These are phyloP conservation scores for Populus tomentosa DNA, from an alignment of 441 rosid genomes.

Conservation along the genomic window DNA sequence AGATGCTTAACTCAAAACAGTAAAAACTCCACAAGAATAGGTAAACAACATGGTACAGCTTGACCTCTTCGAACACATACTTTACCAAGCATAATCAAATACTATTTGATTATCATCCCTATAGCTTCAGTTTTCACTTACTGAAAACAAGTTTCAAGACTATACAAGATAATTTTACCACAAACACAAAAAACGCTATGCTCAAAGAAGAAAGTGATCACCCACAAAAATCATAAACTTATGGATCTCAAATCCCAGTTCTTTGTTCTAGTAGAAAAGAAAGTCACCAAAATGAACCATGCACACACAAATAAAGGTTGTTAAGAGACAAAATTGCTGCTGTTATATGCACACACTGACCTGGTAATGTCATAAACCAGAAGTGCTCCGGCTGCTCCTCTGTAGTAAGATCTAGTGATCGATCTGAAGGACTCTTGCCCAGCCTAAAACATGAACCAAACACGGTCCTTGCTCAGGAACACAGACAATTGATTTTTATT, in stretches of 20 bases:
- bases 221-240: too few species aligned
- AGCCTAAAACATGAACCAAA: constrained; percentile 43
- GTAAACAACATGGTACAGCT: background rate
- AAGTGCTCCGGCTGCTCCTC: constrained; percentile 95
- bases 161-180: background rate
- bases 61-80: background rate
- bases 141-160: background rate
- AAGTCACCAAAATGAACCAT: background rate
- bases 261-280: background rate
- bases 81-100: background rate
- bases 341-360: constrained; percentile 26
- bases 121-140: background rate
- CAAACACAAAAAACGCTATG: too few species aligned
- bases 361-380: constrained; percentile 94
- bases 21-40: background rate
- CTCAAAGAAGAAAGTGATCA: too few species aligned
- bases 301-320: background rate
- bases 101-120: background rate
- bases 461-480: background rate
- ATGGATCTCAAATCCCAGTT: too few species aligned
- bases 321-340: background rate
- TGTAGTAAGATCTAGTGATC: constrained; percentile 84
- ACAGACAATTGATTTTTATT: background rate
- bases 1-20: too few species aligned
- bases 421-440: constrained; percentile 95